These are phyloP conservation scores for Paraconiothyrium brasiliense DNA, from an alignment of 2,329 filamentous ascomycete species.

Conservation along the genomic window DNA sequence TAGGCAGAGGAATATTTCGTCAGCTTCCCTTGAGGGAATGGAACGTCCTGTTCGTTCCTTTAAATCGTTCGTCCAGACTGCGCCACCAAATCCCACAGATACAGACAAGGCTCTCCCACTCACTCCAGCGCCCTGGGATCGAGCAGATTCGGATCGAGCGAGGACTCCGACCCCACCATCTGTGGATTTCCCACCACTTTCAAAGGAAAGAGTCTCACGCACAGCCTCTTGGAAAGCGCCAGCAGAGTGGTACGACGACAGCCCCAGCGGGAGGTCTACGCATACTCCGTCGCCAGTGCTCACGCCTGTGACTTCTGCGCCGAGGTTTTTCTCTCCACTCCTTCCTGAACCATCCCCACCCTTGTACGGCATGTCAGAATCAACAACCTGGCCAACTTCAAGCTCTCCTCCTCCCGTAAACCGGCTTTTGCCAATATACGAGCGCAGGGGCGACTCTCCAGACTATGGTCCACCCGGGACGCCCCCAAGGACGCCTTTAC, in stretches of 20 bases:
- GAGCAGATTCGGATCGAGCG: conserved; percentile 7
- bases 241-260: conserved; percentile 35
- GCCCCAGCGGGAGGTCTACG: conserved; percentile 4
- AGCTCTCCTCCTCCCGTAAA: conserved; percentile 23
- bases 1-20: conserved; percentile 32
- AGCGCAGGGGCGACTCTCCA: conserved; percentile 18
- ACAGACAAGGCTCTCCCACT: conserved; percentile 38
- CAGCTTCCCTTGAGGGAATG: conserved; percentile 43
- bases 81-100: conserved; percentile 28
- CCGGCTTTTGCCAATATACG: conserved; percentile 32
- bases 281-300: conserved; percentile 9
- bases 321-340: conserved; percentile 36
- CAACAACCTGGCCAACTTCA: conserved; percentile 19
- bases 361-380: conserved; percentile 23
- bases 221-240: conserved; percentile 39
- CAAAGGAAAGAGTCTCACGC: conserved; percentile 19
- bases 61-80: conserved; percentile 39
- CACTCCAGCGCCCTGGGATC: conserved; percentile 23
- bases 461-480: conserved; percentile 30
- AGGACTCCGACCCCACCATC: conserved; percentile 15
- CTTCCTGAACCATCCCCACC: conserved; percentile 44
- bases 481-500: conserved; percentile 32
- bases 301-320: conserved; percentile 16
- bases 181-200: conserved; percentile 12
- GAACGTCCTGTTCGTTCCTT: conserved; percentile 45